Conservation (phyloP, 306 rosid genomes). For the Begonia fuchsioides region DNA sequence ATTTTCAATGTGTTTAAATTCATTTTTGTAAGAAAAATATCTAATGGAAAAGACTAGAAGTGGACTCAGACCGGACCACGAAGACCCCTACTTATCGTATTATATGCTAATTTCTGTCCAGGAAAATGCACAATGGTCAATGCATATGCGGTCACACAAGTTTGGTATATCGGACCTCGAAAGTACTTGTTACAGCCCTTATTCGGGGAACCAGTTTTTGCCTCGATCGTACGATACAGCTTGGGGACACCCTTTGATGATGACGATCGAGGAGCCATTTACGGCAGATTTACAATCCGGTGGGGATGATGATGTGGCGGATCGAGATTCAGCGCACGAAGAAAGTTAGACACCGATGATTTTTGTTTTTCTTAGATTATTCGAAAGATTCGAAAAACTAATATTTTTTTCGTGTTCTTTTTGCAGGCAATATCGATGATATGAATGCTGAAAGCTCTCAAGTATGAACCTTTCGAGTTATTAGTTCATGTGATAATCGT, state of each 20-base stretch:
- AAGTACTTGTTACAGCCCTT: slow-evolving; percentile 46
- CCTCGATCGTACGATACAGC: slow-evolving; percentile 59
- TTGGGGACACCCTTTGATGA: slow-evolving; percentile 52
- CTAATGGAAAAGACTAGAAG: too few relatives aligned
- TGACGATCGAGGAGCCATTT: slow-evolving; percentile 34
- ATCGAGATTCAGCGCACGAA: slow-evolving; percentile 53
- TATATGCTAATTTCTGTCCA: slow-evolving; percentile 14
- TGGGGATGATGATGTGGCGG: slow-evolving; percentile 34
- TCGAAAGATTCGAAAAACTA: too few relatives aligned
- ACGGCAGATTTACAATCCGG: slow-evolving; percentile 35
- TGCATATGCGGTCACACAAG: slow-evolving; percentile 70
- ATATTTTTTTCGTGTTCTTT: neutral
- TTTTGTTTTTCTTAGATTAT: neutral
- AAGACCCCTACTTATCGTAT: neutral
- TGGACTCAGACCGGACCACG: too few relatives aligned
- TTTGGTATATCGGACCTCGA: slow-evolving; percentile 53
- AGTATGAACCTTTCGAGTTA: slow-evolving; percentile 49
- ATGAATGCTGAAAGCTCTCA: slow-evolving; percentile 42
- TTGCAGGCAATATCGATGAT: slow-evolving; percentile 39
- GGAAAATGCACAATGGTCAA: slow-evolving; percentile 81
- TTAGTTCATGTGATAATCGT: too few relatives aligned
- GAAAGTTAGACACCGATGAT: slow-evolving; percentile 43
- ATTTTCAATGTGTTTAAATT: too few relatives aligned
- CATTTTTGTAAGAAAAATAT: too few relatives aligned
- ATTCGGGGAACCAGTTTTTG: slow-evolving; percentile 48